Base-by-base conservation (phyloP, 495 filamentous ascomycete genomes). In the Alectoria sarmentosa region DNA sequence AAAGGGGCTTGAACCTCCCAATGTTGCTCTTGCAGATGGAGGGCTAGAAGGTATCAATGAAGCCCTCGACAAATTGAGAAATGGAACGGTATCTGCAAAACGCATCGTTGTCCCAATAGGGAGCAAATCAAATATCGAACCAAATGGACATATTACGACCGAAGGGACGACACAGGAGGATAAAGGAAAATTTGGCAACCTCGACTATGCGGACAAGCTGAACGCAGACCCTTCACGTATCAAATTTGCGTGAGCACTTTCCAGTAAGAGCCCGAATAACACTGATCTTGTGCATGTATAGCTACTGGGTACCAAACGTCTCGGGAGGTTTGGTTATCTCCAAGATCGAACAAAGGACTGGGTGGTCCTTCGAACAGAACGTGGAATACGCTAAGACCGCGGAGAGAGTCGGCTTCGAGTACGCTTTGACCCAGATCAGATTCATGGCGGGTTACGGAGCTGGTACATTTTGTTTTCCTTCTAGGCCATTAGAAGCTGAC, bases 11-110 rank as follows among this genome's bases (percentile, higher is more conserved):
- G 69, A 71, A 38, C 73, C 83, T 38, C 86, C 85, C 0, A 84
- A 88, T 63, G 79, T 87, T 66, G 78, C 84, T 44, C 78, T 78
- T 48, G 79, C 82, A 3, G 78, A 82, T 54, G 82, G 83, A 3
- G 87, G 86, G 8, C 63, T 90, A 26, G 79, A 74, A 17, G 83
- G 83, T 13, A 79, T 90, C 11, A 89, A 90, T 74, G 78, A 73
- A 36, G 85, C 82, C 4, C 70, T 90, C 60, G 83, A 88, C 65
- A 72, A 76, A 57, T 74, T 89, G 69, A 75, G 84, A 48, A 76
- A 76, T 70, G 85, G 86, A 7, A 75, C 78, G 36, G 79, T 80
- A 42, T 82, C 80, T 61, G 84, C 84, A 10, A 85, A 85, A 64
- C 78, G 83, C 59, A 75, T 86, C 66, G 84, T 86, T 30, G 80